Evolutionary conservation across 495 filamentous ascomycete genomes (phyloP).

Genomic region (Barbatosphaeria neglecta): DNA sequence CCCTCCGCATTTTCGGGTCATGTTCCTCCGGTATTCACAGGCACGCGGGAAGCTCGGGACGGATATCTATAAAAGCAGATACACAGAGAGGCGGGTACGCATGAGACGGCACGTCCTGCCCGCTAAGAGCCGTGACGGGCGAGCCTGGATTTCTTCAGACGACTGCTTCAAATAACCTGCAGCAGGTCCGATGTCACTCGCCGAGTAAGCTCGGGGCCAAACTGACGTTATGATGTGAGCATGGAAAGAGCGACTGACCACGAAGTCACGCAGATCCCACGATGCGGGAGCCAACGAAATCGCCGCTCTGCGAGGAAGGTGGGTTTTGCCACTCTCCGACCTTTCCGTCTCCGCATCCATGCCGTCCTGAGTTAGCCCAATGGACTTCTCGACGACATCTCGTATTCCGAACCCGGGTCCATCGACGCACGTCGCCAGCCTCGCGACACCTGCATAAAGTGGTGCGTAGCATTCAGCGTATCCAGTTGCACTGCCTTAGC

Average conservation of each 20-base stretch:
- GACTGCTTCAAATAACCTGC: background rate
- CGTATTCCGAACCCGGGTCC: background rate
- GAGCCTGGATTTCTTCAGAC: background rate
- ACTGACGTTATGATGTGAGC: background rate
- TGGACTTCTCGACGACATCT: background rate
- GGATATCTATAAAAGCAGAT: too few relatives aligned
- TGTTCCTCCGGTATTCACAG: background rate
- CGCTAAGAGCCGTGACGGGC: background rate
- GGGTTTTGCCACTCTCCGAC: background rate
- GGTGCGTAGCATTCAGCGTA: background rate
- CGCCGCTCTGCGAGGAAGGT: background rate
- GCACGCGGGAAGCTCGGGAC: too few relatives aligned
- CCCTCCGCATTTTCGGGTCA: background rate
- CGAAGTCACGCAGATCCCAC: background rate
- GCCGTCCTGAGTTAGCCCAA: background rate
- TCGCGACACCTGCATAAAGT: background rate
- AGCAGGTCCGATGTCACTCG: background rate
- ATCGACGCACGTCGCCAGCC: background rate
- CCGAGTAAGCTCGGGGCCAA: background rate
- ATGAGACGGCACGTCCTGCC: too few relatives aligned
- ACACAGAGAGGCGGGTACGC: too few relatives aligned
- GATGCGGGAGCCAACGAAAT: background rate
- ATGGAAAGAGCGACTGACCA: background rate
- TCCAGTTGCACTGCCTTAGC: background rate
- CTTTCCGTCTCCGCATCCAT: background rate